Percentiles rank a stretch among this genome's conserved stretches.
These are phyloP conservation scores for Fusarium buharicum DNA, from an alignment of 2,329 filamentous ascomycete species.

Conservation along the genomic window DNA sequence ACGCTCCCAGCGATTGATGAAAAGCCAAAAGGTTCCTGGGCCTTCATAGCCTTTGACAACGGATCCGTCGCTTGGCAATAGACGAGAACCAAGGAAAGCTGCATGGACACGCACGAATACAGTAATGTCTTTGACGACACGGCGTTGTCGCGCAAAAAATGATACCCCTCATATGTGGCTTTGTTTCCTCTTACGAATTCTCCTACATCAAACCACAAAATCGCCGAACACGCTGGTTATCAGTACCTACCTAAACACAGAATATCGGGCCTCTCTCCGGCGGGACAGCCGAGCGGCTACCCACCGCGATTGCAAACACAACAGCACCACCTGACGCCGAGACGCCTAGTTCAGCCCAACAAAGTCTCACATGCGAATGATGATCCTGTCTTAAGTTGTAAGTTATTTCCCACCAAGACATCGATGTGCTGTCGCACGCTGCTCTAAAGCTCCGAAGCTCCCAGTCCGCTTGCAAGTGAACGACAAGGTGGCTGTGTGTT, in stretches of 20 bases:
- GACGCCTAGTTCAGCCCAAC: conserved; percentile 3
- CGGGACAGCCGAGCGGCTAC: conserved; percentile 29
- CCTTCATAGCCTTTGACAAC: not conserved
- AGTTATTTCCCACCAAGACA: conserved; percentile 6
- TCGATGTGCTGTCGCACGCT: not conserved
- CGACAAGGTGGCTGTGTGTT: conserved; percentile 15
- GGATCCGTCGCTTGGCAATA: conserved; percentile 13
- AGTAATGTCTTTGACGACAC: conserved; percentile 11
- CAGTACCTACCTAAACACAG: not conserved
- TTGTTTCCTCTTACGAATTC: conserved; percentile 17
- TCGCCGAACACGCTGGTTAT: not conserved
- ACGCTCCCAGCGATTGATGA: conserved; percentile 15
- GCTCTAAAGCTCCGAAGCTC: not conserved
- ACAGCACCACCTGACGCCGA: conserved; percentile 12
- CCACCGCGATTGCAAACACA: conserved; percentile 27
- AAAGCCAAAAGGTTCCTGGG: conserved; percentile 9
- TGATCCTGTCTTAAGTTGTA: conserved; percentile 7
- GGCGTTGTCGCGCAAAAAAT: conserved; percentile 10
- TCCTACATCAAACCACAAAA: conserved; percentile 11
- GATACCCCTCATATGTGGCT: conserved; percentile 2
- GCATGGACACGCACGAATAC: conserved; percentile 22
- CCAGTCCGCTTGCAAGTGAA: not conserved
- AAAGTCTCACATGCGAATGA: conserved; percentile 4
- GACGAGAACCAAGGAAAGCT: conserved; percentile 25
- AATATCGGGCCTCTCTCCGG: not conserved